phyloP scores from a whole-genome alignment of 306 rosid genomes.

The Pyrus communis region DNA sequence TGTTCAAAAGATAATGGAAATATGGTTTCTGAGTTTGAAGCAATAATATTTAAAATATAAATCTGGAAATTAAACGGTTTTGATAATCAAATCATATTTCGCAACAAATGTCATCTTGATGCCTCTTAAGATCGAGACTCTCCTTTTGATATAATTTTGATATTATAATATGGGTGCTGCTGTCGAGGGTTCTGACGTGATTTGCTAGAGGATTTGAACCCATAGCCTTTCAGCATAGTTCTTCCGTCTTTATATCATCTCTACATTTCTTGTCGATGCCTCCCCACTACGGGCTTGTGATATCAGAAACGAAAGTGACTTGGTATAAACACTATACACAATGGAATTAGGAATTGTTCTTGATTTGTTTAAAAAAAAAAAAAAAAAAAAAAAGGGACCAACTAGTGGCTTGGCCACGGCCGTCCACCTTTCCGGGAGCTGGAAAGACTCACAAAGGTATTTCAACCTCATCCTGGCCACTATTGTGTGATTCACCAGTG shows the following conservation, averaged over 20 bases:
- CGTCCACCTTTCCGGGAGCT: too few species aligned
- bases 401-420: too few species aligned
- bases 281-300: neutral
- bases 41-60: neutral
- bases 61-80: neutral
- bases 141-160: neutral
- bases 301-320: neutral
- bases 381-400: too few species aligned
- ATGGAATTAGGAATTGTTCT: neutral
- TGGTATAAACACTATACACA: too few species aligned
- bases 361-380: neutral
- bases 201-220: slow-evolving; percentile 10
- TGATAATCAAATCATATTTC: neutral
- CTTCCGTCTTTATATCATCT: neutral
- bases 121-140: neutral
- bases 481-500: too few species aligned
- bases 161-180: neutral
- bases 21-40: neutral
- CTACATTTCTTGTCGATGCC: slow-evolving; percentile 1
- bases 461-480: rapidly evolving
- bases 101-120: neutral
- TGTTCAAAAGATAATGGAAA: neutral
- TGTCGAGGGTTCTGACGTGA: slow-evolving; percentile 18
- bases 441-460: too few species aligned
- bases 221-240: neutral